Evolutionary conservation across 257 asterid genomes (phyloP), one percentile per base, ranked within the genome.

Genomic region (Datura wrightii): DNA sequence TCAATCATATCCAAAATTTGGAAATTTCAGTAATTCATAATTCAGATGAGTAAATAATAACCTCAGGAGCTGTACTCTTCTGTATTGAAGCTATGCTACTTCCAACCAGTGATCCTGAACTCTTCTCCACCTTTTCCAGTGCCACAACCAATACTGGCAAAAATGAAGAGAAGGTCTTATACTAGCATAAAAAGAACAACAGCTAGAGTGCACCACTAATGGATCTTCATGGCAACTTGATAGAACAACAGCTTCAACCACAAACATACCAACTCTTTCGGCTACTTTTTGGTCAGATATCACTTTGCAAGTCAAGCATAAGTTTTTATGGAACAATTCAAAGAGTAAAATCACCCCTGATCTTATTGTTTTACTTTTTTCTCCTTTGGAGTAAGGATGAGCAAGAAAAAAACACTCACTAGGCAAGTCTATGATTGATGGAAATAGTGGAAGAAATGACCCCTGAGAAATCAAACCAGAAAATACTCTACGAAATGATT

Each of bases 41-140:
- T 83, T 24, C 44, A n/a, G 41, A 86, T 79, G 86, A 86, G 83
- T 83, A 81, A 83, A 79, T 86, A 79, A 83, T 87, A 85, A 95
- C 98, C 96, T 94, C 98, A 13, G 99, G 96, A 87, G 97, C 98
- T 56, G 97, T 91, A 84, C 97, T 96, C 93, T 96, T 92, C 93
- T 96, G 98, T 46, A 96, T 92, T 85, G 98, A 92, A 86, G 99
- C 98, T 83, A 96, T 96, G 92, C 96, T 90, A 89, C 92, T 91
- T 79, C 98, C 99, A 62, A 96, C 97, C 84, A 93, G 93, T 53
- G 99, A 79, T 80, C 99, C 99, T 62, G 99, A 92, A 90, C 91
- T 93, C 87, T 85, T 90, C 86, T 96, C 99, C 83, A 93, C 97
- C 89, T 91, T 96, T 84, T 93, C 99, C 93, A 96, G 84, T 83